Evolutionary conservation across 2,329 filamentous ascomycete species (phyloP).

Genomic region (Thelonectria rubi): DNA sequence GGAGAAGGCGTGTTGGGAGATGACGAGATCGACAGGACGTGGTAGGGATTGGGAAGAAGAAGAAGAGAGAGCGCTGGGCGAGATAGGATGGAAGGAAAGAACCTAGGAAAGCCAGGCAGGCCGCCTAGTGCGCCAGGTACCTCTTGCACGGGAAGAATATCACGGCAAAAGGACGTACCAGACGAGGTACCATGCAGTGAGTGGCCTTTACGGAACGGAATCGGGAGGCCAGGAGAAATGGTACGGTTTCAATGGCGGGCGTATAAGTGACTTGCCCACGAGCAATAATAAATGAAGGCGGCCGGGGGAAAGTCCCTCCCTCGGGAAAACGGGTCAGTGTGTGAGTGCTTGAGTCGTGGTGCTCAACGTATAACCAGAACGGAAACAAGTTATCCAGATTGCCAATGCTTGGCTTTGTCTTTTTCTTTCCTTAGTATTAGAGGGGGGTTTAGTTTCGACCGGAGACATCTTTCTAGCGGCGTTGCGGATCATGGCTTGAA

Average conservation of each 20-base stretch:
- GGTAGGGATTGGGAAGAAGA: background rate
- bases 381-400: background rate
- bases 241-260: background rate
- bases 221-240: background rate
- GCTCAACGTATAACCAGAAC: background rate
- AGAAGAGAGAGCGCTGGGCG: background rate
- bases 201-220: too few relatives aligned
- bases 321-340: constrained; percentile 14
- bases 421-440: background rate
- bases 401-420: background rate
- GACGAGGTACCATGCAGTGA: too few relatives aligned
- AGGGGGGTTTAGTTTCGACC: background rate
- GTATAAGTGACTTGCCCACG: too few relatives aligned
- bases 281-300: too few relatives aligned
- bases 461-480: background rate
- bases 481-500: background rate
- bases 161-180: background rate
- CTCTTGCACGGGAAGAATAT: background rate
- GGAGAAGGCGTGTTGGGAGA: background rate
- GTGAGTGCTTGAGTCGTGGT: background rate
- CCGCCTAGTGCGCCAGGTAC: background rate
- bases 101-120: background rate
- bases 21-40: background rate
- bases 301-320: background rate
- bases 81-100: background rate